Conservation (phyloP, 164 flowering plant genomes). For the Tetracentron sinense region DNA sequence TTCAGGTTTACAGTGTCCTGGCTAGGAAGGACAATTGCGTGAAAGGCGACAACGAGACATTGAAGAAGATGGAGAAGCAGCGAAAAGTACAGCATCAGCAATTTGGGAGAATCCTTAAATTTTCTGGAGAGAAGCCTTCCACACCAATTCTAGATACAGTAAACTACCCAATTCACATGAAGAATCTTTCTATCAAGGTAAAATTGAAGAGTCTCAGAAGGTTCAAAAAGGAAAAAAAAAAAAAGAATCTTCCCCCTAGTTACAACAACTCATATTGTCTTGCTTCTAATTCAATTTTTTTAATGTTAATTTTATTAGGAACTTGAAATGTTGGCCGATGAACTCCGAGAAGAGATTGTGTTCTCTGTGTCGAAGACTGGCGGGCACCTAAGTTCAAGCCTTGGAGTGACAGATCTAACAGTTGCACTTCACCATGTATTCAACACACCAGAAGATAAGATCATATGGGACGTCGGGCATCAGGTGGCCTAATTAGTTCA, state of each 20-base stretch:
- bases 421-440: conserved; percentile 46
- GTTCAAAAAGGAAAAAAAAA: no score
- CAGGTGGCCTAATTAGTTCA: conserved; percentile 30
- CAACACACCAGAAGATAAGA: conserved; percentile 36
- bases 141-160: conserved; percentile 35
- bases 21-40: conserved; percentile 5
- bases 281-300: no score
- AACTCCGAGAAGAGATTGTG: conserved; percentile 35
- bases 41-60: not conserved
- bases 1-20: conserved; percentile 8
- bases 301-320: no score
- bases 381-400: conserved; percentile 40
- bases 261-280: no score
- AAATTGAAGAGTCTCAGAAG: no score
- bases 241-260: no score
- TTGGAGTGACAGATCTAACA: conserved; percentile 40
- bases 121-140: conserved; percentile 25
- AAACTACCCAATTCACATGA: no score
- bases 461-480: conserved; percentile 50
- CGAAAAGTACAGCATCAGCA: not conserved
- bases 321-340: conserved; percentile 28
- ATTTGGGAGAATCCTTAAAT: conserved; percentile 5
- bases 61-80: not conserved
- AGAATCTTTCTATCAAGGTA: conserved; percentile 27
- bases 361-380: conserved; percentile 39